Percentiles rank a stretch among this genome's conserved stretches.
phyloP scores from a whole-genome alignment of 345 rosid species.

The Cardiospermum halicacabum region DNA sequence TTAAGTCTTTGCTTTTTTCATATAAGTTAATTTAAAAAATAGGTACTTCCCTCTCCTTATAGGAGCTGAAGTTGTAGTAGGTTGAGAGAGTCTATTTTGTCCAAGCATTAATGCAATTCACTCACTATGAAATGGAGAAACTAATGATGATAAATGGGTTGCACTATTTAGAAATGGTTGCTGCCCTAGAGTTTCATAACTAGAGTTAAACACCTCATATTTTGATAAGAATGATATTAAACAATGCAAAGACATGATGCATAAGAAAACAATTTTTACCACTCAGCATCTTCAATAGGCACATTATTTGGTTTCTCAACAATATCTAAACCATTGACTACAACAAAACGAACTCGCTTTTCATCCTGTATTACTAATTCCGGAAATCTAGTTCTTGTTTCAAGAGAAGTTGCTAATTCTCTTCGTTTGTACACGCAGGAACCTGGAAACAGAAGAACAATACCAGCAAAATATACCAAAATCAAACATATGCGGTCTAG shows the following conservation, averaged over 20 bases:
- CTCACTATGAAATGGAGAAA: not conserved
- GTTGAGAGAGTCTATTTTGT: not conserved
- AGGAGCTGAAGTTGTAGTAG: not conserved
- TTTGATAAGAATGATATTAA: not conserved
- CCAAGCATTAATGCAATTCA: not conserved
- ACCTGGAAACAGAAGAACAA: slow-evolving; percentile 38
- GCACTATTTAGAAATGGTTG: not conserved
- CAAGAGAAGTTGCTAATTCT: slow-evolving; percentile 89
- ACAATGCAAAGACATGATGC: not conserved
- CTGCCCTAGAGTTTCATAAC: not conserved
- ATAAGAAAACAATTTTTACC: slow-evolving; percentile 44
- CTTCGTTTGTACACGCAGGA: slow-evolving; percentile 70
- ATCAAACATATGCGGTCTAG: too few relatives aligned
- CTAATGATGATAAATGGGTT: not conserved
- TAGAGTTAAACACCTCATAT: not conserved
- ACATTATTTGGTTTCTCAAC: slow-evolving; percentile 69
- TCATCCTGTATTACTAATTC: slow-evolving; percentile 93
- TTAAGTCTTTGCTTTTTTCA: not conserved
- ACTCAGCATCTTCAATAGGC: slow-evolving; percentile 73
- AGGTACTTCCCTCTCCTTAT: not conserved
- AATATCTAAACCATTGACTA: slow-evolving; percentile 89
- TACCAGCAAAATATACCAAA: too few relatives aligned
- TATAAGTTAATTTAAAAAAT: not conserved
- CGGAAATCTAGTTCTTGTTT: slow-evolving; percentile 90
- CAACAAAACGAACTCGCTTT: slow-evolving; percentile 91